These are phyloP conservation scores for Venturia effusa DNA, from an alignment of 2,329 filamentous ascomycete genomes.

Conservation along the genomic window DNA sequence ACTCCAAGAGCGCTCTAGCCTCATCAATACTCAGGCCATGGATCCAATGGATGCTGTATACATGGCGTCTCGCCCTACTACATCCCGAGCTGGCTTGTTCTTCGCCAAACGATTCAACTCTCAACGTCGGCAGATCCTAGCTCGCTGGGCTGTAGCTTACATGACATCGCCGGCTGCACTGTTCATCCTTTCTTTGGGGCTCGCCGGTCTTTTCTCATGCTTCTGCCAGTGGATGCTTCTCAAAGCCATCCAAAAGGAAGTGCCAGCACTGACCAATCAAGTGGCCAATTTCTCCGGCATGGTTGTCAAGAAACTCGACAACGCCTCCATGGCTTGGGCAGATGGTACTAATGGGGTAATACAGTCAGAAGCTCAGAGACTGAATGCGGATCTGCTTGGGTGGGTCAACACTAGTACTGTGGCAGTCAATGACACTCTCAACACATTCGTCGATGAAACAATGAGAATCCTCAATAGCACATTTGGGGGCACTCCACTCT, in stretches of 20 bases:
- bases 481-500: conserved; percentile 73
- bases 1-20: conserved; percentile 57
- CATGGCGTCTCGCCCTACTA: conserved; percentile 71
- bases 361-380: conserved; percentile 48
- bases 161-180: conserved; percentile 74
- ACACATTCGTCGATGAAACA: conserved; percentile 69
- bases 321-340: conserved; percentile 68
- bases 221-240: conserved; percentile 76
- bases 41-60: conserved; percentile 86
- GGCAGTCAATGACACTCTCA: conserved; percentile 78
- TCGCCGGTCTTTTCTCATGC: conserved; percentile 74
- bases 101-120: conserved; percentile 53
- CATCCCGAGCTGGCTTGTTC: conserved; percentile 61
- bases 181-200: conserved; percentile 73
- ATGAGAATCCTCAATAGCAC: conserved; percentile 60
- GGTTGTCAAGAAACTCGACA: conserved; percentile 61
- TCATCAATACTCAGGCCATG: conserved; percentile 54
- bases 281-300: conserved; percentile 71
- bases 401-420: conserved; percentile 78
- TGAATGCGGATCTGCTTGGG: conserved; percentile 77
- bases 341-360: conserved; percentile 65
- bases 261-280: conserved; percentile 62
- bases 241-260: conserved; percentile 58
- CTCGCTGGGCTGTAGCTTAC: conserved; percentile 78
- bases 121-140: conserved; percentile 56